These are phyloP conservation scores for Bremia lactucae DNA, from an alignment of 352 stramenopile genomes.

Conservation along the genomic window DNA sequence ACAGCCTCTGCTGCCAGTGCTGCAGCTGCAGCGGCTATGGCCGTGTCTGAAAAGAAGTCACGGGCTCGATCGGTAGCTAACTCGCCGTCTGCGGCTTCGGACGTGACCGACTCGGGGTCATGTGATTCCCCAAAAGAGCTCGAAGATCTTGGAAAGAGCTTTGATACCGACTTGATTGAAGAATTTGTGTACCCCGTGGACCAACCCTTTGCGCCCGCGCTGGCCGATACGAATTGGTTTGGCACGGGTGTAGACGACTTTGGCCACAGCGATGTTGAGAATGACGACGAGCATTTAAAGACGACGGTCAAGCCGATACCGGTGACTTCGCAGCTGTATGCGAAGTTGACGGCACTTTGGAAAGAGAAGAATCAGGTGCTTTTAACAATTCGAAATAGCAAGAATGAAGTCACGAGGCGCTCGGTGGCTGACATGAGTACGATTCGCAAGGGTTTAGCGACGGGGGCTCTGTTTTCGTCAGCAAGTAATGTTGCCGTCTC, in stretches of 20 bases:
- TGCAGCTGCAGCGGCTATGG: conserved; percentile 20
- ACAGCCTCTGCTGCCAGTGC: conserved; percentile 32
- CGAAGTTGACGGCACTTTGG: conserved; percentile 73
- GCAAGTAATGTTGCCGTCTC: conserved; percentile 17
- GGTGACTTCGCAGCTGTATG: conserved; percentile 58
- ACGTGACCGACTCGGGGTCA: conserved; percentile 57
- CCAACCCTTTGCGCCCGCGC: conserved; percentile 48
- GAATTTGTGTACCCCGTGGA: conserved; percentile 80
- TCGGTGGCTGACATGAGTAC: conserved; percentile 76
- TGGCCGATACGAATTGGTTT: conserved; percentile 61
- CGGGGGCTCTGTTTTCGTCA: conserved; percentile 54
- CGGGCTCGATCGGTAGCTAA: conserved; percentile 13
- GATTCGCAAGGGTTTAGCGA: conserved; percentile 58
- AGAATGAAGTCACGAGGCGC: conserved; percentile 59
- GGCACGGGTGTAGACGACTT: conserved; percentile 40
- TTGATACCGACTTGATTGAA: conserved; percentile 63
- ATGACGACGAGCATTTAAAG: conserved; percentile 26
- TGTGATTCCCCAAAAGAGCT: conserved; percentile 41
- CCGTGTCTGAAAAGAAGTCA: conserved; percentile 25
- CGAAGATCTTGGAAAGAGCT: conserved; percentile 35
- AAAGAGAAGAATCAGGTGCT: conserved; percentile 82
- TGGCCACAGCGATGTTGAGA: conserved; percentile 43
- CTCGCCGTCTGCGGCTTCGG: conserved; percentile 58
- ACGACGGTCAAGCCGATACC: conserved; percentile 32
- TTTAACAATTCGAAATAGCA: conserved; percentile 55